Base-by-base conservation (phyloP, 768 basidiomycete genomes). In the Kwoniella bestiolae region DNA sequence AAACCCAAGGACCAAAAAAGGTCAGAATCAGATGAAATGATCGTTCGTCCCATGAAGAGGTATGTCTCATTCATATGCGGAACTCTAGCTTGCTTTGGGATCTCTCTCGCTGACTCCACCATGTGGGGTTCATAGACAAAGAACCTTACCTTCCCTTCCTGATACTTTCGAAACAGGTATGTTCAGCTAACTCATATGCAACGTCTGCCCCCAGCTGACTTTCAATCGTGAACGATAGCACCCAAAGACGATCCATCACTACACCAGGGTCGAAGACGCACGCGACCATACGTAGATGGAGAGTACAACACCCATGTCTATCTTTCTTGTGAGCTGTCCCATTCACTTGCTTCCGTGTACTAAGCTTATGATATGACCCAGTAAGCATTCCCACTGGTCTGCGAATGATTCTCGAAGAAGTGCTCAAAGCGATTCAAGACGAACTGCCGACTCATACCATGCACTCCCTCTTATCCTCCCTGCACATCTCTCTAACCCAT, bases 401-500 rank as follows among this genome's bases (percentile, higher is more conserved):
- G 9, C 67, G 44, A 11, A 28, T 12, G 14, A 26, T 35, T 9
- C 38, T 52, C 11, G 41, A 45, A 26, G 49, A 34, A 3, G n/a
- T 50, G 25, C 16, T 66, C 26, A 21, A 31, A 14, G 8, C n/a
- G 18, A 31, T 53, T 49, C 62, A 45, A 45, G 46, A 35, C n/a
- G n/a, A 35, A 28, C 49, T 55, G 28, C 44, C 56, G 2, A 32
- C 3, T 34, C 61, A 52, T 34, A 53, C 62, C 12, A 56, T 65
- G 31, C 53, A 65, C 35, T 49, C 57, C 29, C 51, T 60, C 31
- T 23, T 67, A n/a, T 28, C 44, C 38, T 32, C 35, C 68, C 83
- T 96, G 34, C 94, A 96, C 72, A 83, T 98, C 45, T 95, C 93
- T 1, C 83, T 98, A 12, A 90, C 92, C 0, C 86, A 91, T 3